phyloP scores from a whole-genome alignment of 2,329 filamentous ascomycete genomes.

The Penicillium polonicum region DNA sequence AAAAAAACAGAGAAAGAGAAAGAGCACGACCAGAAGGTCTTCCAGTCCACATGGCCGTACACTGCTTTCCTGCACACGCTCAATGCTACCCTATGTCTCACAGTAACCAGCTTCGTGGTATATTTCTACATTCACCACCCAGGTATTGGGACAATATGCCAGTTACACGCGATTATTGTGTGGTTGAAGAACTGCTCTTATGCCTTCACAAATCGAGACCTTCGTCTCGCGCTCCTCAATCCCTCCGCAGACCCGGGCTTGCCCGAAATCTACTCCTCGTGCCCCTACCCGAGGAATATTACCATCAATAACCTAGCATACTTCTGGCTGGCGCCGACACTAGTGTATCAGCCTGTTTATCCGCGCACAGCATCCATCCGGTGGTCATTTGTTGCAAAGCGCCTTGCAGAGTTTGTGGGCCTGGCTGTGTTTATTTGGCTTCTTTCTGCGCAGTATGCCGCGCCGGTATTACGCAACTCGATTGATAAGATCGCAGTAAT shows the following conservation, averaged over 20 bases:
- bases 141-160: slow-evolving; percentile 84
- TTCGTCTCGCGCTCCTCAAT: slow-evolving; percentile 85
- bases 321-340: slow-evolving; percentile 96
- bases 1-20: slow-evolving; percentile 58
- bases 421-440: slow-evolving; percentile 93
- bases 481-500: slow-evolving; percentile 81
- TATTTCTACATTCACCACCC: slow-evolving; percentile 93
- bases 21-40: slow-evolving; percentile 61
- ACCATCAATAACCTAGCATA: slow-evolving; percentile 84
- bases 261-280: slow-evolving; percentile 76
- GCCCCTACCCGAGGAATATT: slow-evolving; percentile 89
- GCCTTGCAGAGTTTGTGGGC: slow-evolving; percentile 72
- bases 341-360: slow-evolving; percentile 96
- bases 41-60: slow-evolving; percentile 73
- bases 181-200: slow-evolving; percentile 97
- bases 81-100: slow-evolving; percentile 79
- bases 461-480: slow-evolving; percentile 84
- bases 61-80: slow-evolving; percentile 77
- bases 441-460: slow-evolving; percentile 88
- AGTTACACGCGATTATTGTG: slow-evolving; percentile 89
- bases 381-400: slow-evolving; percentile 84
- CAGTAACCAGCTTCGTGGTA: slow-evolving; percentile 78
- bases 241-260: slow-evolving; percentile 67
- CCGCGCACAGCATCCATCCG: slow-evolving; percentile 78
- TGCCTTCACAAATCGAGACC: slow-evolving; percentile 91